Percentiles rank a stretch among this genome's conserved stretches.
These are phyloP conservation scores for Ogataea zsoltii DNA, from an alignment of 805 yeast species.

Conservation along the genomic window DNA sequence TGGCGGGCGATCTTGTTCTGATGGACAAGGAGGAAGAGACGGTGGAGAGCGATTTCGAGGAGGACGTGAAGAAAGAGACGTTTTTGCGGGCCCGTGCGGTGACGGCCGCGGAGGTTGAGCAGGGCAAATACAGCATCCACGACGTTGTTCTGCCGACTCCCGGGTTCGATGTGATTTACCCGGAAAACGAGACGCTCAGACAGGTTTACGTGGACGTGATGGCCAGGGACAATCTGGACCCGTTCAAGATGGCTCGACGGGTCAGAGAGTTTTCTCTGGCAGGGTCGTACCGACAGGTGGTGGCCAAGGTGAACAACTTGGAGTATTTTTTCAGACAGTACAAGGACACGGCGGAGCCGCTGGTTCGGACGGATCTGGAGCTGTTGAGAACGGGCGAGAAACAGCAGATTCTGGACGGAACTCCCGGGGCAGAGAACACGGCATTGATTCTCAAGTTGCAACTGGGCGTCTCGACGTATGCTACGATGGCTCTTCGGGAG, in stretches of 20 bases:
- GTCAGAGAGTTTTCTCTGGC: conserved; percentile 88
- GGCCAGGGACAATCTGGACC: conserved; percentile 82
- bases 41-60: conserved; percentile 58
- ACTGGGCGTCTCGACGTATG: conserved; percentile 86
- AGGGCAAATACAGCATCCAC: conserved; percentile 61
- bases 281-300: conserved; percentile 80
- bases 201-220: conserved; percentile 68
- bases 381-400: conserved; percentile 38
- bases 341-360: conserved; percentile 60
- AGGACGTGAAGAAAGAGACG: conserved; percentile 62
- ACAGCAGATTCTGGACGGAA: conserved; percentile 34
- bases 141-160: conserved; percentile 97
- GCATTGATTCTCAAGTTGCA: conserved; percentile 79
- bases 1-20: conserved; percentile 79
- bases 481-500: conserved; percentile 96
- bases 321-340: conserved; percentile 67
- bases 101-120: conserved; percentile 68
- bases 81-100: conserved; percentile 71
- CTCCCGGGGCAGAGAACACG: conserved; percentile 44
- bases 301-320: conserved; percentile 64
- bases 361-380: conserved; percentile 79
- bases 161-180: conserved; percentile 89
- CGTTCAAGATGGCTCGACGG: conserved; percentile 78
- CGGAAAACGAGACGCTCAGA: conserved; percentile 60
- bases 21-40: conserved; percentile 28